Conservation (phyloP, 495 filamentous ascomycete species). For the Aspergillus affinis region DNA sequence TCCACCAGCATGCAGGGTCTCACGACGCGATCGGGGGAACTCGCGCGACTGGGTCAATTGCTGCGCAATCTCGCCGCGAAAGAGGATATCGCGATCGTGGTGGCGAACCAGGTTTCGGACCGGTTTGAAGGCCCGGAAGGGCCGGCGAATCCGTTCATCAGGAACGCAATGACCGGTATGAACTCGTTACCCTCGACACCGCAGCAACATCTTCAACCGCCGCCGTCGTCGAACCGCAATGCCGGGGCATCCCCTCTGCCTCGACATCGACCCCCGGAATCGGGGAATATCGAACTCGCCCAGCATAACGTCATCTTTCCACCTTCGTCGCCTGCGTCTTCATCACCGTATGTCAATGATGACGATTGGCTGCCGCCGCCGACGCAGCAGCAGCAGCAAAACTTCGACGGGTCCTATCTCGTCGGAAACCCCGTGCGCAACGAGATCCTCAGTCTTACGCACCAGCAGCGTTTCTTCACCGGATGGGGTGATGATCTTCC, state of each 20-base stretch:
- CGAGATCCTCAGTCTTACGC: slow-evolving; percentile 66
- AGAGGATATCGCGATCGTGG: slow-evolving; percentile 78
- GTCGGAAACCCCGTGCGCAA: slow-evolving; percentile 39
- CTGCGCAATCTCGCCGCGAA: slow-evolving; percentile 71
- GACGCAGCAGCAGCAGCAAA: slow-evolving; percentile 18
- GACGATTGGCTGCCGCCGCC: slow-evolving; percentile 24
- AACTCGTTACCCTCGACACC: slow-evolving; percentile 16
- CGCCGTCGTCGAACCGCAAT: slow-evolving; percentile 17
- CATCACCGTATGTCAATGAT: slow-evolving; percentile 32
- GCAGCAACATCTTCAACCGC: slow-evolving; percentile 8
- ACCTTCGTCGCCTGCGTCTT: slow-evolving; percentile 31
- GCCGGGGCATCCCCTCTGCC: slow-evolving; percentile 23
- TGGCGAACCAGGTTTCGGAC: slow-evolving; percentile 96
- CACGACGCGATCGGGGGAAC: slow-evolving; percentile 58
- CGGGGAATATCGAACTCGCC: slow-evolving; percentile 15
- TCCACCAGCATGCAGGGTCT: slow-evolving; percentile 36
- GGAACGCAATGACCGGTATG: not conserved
- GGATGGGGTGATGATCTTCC: slow-evolving; percentile 76
- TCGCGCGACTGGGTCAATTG: slow-evolving; percentile 72
- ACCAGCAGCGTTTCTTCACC: slow-evolving; percentile 91
- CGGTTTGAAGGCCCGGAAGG: slow-evolving; percentile 56
- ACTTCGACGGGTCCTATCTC: slow-evolving; percentile 41
- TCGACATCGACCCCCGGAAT: slow-evolving; percentile 17
- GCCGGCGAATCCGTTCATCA: not conserved
- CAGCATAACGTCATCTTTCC: slow-evolving; percentile 21